Percentiles rank a stretch among this genome's conserved stretches.
Evolutionary conservation across 2,329 filamentous ascomycete species (phyloP).

Genomic region (Lecanosticta acicola): DNA sequence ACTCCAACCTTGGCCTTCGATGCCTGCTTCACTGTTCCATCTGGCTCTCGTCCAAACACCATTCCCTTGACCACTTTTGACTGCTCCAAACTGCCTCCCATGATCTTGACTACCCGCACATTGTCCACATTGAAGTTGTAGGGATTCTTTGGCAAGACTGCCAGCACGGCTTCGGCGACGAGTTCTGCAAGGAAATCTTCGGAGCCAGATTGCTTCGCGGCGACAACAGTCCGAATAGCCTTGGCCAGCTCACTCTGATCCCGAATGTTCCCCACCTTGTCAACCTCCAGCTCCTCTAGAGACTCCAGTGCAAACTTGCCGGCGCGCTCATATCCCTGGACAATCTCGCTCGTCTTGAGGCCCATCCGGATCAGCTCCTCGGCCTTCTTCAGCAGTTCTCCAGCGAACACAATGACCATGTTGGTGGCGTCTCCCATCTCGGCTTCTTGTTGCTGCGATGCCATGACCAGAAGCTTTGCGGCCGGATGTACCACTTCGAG

Average conservation of each 20-base stretch:
- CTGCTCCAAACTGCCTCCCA: slow-evolving; percentile 93
- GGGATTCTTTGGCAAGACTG: slow-evolving; percentile 92
- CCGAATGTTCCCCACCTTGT: slow-evolving; percentile 80
- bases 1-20: slow-evolving; percentile 92
- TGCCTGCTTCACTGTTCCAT: slow-evolving; percentile 82
- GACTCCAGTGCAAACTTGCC: slow-evolving; percentile 79
- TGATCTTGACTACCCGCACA: slow-evolving; percentile 97
- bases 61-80: slow-evolving; percentile 94
- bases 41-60: slow-evolving; percentile 96
- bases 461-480: slow-evolving; percentile 97
- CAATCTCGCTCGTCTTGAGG: slow-evolving; percentile 96
- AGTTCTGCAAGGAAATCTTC: slow-evolving; percentile 83
- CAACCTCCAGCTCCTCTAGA: slow-evolving; percentile 76
- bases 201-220: slow-evolving; percentile 91
- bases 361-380: slow-evolving; percentile 96
- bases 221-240: slow-evolving; percentile 89
- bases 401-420: slow-evolving; percentile 89
- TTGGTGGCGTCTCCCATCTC: slow-evolving; percentile 99
- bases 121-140: slow-evolving; percentile 98
- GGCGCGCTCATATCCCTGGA: slow-evolving; percentile 90
- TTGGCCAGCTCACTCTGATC: slow-evolving; percentile 83
- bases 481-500: slow-evolving; percentile 97
- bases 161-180: slow-evolving; percentile 76
- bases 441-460: slow-evolving; percentile 94
- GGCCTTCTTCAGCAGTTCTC: slow-evolving; percentile 92